Evolutionary conservation across 1,284 basidiomycete genomes (phyloP).

Genomic region (Hemileia vastatrix): DNA sequence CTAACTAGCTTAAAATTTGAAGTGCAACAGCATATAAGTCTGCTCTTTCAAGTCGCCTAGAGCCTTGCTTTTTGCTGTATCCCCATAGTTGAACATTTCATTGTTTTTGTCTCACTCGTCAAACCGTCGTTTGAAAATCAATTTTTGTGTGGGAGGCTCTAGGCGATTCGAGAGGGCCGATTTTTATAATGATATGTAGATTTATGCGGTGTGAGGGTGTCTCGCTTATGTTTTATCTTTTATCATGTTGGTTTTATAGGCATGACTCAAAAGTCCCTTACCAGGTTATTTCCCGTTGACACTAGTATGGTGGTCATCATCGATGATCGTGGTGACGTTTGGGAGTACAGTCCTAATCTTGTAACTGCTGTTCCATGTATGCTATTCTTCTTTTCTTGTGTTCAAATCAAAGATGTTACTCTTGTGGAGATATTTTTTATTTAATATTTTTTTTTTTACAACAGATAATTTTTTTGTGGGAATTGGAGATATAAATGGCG

Average conservation of each 20-base stretch:
- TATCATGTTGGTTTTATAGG: constrained; percentile 47
- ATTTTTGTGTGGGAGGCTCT: too few species aligned
- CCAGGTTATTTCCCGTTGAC: constrained; percentile 86
- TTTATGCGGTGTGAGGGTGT: too few species aligned
- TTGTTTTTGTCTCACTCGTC: constrained; percentile 25
- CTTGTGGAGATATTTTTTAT: background rate
- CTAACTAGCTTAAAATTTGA: too few species aligned
- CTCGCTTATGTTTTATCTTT: too few species aligned
- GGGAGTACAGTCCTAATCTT: constrained; percentile 86
- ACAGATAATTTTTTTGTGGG: constrained; percentile 94
- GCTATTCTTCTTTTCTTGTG: constrained; percentile 43
- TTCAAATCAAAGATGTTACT: background rate
- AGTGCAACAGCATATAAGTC: too few species aligned
- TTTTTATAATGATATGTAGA: too few species aligned
- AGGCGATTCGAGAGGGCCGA: too few species aligned
- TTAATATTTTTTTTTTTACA: constrained; percentile 4
- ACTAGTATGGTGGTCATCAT: constrained; percentile 99
- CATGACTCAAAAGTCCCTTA: constrained; percentile 79
- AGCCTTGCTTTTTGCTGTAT: too few species aligned
- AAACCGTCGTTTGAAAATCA: constrained; percentile 24
- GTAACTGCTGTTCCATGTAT: constrained; percentile 91
- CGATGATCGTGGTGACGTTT: constrained; percentile 94
- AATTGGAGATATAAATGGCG: constrained; percentile 96
- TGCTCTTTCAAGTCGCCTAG: too few species aligned
- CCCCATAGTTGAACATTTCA: too few species aligned